Conservation (phyloP, 177 flowering plant genomes). For the Vitis hybrid region DNA sequence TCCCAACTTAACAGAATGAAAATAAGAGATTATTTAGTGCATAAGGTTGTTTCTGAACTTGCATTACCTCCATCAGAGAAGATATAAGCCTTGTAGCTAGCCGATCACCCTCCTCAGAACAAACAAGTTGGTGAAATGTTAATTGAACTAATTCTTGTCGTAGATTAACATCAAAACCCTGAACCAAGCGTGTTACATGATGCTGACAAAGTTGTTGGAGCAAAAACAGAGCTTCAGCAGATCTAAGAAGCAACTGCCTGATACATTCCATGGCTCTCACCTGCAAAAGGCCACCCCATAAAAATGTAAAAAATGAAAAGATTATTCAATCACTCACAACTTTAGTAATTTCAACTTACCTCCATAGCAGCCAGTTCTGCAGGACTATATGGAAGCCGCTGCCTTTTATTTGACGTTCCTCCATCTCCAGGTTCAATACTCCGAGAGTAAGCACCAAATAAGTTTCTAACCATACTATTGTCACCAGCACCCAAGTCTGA, state of each 20-base stretch:
- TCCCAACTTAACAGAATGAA: too few species aligned
- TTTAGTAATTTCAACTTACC: conserved; percentile 37
- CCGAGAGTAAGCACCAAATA: conserved; percentile 72
- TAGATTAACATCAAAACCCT: conserved; percentile 58
- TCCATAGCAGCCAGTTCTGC: conserved; percentile 97
- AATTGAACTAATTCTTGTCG: conserved; percentile 58
- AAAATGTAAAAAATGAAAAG: not conserved
- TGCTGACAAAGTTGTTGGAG: conserved; percentile 91
- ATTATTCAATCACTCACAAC: not conserved
- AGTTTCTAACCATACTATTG: conserved; percentile 63
- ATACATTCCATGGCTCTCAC: conserved; percentile 97
- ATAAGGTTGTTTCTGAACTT: conserved; percentile 3
- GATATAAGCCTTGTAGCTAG: conserved; percentile 90
- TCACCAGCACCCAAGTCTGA: conserved; percentile 62
- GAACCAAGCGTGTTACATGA: conserved; percentile 76
- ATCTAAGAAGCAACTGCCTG: conserved; percentile 88
- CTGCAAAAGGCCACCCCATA: conserved; percentile 35
- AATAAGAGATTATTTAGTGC: not conserved
- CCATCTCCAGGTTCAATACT: conserved; percentile 54
- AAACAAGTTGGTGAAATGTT: conserved; percentile 92
- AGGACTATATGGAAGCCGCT: conserved; percentile 81
- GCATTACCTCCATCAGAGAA: conserved; percentile 84
- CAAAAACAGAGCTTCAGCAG: conserved; percentile 84
- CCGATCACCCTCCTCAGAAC: conserved; percentile 89
- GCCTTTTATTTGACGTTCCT: conserved; percentile 69